Evolutionary conservation across 495 filamentous ascomycete species (phyloP).

Genomic region (Penicillium pulvis): DNA sequence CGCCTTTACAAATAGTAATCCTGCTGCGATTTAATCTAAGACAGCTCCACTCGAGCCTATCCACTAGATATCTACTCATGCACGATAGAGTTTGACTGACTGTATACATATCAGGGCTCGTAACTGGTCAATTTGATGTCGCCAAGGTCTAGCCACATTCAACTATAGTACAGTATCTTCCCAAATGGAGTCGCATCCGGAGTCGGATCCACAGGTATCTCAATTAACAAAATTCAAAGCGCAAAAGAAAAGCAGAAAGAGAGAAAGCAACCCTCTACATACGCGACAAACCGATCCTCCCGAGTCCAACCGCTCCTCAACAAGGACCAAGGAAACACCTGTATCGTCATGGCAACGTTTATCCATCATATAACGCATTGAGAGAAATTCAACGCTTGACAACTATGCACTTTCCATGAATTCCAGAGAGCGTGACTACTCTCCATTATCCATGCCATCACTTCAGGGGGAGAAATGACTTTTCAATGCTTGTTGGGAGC

Average conservation of each 20-base stretch:
- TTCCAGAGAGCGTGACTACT: not conserved
- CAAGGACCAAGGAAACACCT: slow-evolving; percentile 1
- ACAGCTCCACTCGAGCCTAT: not conserved
- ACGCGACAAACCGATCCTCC: slow-evolving; percentile 1
- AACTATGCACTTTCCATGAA: slow-evolving; percentile 5
- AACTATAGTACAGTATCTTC: slow-evolving; percentile 22
- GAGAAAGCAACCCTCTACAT: not conserved
- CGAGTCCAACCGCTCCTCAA: not conserved
- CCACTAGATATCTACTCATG: too few relatives aligned
- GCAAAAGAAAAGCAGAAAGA: not conserved
- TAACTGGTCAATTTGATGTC: slow-evolving; percentile 14
- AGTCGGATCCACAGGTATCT: slow-evolving; percentile 12
- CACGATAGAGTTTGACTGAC: not conserved
- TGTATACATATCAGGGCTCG: not conserved
- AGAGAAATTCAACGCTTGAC: slow-evolving; percentile 7
- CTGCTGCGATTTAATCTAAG: not conserved
- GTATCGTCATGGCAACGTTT: slow-evolving; percentile 1
- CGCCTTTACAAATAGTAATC: not conserved
- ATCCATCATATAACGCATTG: slow-evolving; percentile 8
- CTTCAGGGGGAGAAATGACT: not conserved
- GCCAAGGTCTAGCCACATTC: slow-evolving; percentile 10
- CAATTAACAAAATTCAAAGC: not conserved
- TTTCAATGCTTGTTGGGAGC: slow-evolving; percentile 1
- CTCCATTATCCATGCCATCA: slow-evolving; percentile 1
- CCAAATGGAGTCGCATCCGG: slow-evolving; percentile 10